Base-by-base conservation (phyloP, 495 filamentous ascomycete genomes). In the Recurvomyces mirabilis region DNA sequence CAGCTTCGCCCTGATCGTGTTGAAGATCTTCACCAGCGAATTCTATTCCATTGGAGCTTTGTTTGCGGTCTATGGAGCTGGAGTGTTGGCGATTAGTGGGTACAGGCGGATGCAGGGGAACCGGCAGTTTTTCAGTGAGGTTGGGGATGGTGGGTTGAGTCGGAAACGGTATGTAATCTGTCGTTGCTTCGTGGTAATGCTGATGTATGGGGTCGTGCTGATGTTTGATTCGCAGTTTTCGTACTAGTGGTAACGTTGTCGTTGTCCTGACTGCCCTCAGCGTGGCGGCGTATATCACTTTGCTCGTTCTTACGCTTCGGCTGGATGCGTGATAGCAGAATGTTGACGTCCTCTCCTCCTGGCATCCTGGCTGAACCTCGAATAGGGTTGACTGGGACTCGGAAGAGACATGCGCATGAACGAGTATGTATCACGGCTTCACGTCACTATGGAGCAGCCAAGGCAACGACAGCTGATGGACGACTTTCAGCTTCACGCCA, bases 1-100 rank as follows among this genome's bases (percentile, higher is more conserved):
- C 72, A 85, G 79, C 38, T 96, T 98, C 58, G 78, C 89, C 32
- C 78, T 98, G 14, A 78, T 98, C 46, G 82, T 98, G 7, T 76
- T 98, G 38, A 93, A 89, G 66, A 93, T 98, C 62, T 96, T 96
- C 68, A 95, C 86, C 18, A 71, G 76, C 32, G 87, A 94, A 56
- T 94, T 96, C 72, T 96, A 94, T 65, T 73, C 78, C 51, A 89
- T 94, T 51, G 49, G 51, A 5, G 51, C 51, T 10, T 29, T 54
- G 14, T 54, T 49, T 36, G 87, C 89, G 5, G 78, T 84, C 25
- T 95, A 94, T 53, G 89, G 93, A 0, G 78, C 82, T 14, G 84
- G 84, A 12, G 74, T 98, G 12, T 64, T 96, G 54, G 67, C 84
- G 5, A 84, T 85, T 35, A 79, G 84, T 43, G 60, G 87, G 37